phyloP scores from a whole-genome alignment of 208 protist genomes.

The Wallacemonas sp. region DNA sequence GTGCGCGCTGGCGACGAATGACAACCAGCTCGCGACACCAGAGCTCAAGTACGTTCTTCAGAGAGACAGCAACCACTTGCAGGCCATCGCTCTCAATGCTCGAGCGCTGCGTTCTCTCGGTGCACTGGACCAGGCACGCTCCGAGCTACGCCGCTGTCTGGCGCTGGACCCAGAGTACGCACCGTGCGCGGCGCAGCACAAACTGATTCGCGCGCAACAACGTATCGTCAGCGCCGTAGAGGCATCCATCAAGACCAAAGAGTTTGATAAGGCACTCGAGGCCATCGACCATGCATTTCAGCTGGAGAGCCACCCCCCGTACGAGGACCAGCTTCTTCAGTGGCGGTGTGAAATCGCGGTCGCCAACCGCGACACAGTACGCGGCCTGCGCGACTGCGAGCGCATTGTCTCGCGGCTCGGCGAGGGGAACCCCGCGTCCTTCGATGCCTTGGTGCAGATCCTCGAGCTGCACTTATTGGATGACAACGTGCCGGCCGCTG shows the following conservation, averaged over 20 bases:
- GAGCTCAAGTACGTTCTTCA: slow-evolving; percentile 78
- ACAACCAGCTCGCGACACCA: slow-evolving; percentile 51
- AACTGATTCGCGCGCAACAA: slow-evolving; percentile 68
- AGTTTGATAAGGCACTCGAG: slow-evolving; percentile 46
- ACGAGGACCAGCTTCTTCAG: slow-evolving; percentile 62
- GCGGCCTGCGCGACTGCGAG: slow-evolving; percentile 56
- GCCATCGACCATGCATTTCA: slow-evolving; percentile 42
- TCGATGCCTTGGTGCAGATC: slow-evolving; percentile 55
- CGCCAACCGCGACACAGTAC: slow-evolving; percentile 45
- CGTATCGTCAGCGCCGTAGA: slow-evolving; percentile 33
- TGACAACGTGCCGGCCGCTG: slow-evolving; percentile 67
- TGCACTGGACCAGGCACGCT: slow-evolving; percentile 61
- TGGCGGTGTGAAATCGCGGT: slow-evolving; percentile 82
- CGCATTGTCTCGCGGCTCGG: slow-evolving; percentile 33
- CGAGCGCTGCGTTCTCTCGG: slow-evolving; percentile 69
- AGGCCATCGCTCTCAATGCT: slow-evolving; percentile 69
- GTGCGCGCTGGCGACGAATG: slow-evolving; percentile 64
- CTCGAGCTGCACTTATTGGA: slow-evolving; percentile 80
- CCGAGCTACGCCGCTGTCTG: slow-evolving; percentile 76
- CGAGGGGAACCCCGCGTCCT: slow-evolving; percentile 33
- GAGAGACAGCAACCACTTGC: slow-evolving; percentile 66
- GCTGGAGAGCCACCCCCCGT: slow-evolving; percentile 48
- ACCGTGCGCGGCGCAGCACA: slow-evolving; percentile 62
- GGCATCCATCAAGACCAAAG: slow-evolving; percentile 27
- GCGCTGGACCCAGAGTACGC: slow-evolving; percentile 83